Percentiles rank a stretch among this genome's conserved stretches.
These are phyloP conservation scores for Zymoseptoria pseudotritici DNA, from an alignment of 2,329 filamentous ascomycete genomes.

Conservation along the genomic window DNA sequence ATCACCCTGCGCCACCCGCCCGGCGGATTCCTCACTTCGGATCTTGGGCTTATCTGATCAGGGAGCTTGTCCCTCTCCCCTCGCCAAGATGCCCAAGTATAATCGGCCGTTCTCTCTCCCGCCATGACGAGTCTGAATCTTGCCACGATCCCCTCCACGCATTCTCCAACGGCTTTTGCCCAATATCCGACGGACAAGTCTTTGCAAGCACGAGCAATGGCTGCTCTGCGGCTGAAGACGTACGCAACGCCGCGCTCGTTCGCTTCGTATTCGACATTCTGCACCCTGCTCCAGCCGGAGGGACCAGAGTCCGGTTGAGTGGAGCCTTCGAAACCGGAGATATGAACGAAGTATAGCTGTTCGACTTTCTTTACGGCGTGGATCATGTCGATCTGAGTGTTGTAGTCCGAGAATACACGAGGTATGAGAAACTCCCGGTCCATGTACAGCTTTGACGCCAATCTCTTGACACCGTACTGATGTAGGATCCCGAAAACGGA, in stretches of 20 bases:
- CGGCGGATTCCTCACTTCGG: background rate
- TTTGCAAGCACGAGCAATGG: background rate
- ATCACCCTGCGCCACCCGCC: background rate
- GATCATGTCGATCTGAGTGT: background rate
- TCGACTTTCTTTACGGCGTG: background rate
- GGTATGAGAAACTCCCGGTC: background rate
- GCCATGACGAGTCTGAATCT: background rate
- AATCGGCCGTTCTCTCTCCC: background rate
- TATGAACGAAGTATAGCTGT: background rate
- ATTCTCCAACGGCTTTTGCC: background rate
- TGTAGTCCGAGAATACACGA: background rate
- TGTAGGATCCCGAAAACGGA: background rate
- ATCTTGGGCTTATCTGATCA: background rate
- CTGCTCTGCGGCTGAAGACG: background rate
- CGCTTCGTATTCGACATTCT: background rate
- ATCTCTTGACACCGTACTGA: background rate
- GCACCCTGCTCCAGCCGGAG: background rate
- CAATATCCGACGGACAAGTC: background rate
- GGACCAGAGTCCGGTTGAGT: background rate
- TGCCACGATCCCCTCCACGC: background rate
- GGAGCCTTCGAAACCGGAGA: background rate
- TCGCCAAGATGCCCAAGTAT: background rate
- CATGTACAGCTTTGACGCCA: constrained; percentile 1
- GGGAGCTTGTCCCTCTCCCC: background rate
- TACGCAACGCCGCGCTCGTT: background rate